These are phyloP conservation scores for Aethionema arabicum DNA, from an alignment of 345 rosid genomes.

Conservation along the genomic window DNA sequence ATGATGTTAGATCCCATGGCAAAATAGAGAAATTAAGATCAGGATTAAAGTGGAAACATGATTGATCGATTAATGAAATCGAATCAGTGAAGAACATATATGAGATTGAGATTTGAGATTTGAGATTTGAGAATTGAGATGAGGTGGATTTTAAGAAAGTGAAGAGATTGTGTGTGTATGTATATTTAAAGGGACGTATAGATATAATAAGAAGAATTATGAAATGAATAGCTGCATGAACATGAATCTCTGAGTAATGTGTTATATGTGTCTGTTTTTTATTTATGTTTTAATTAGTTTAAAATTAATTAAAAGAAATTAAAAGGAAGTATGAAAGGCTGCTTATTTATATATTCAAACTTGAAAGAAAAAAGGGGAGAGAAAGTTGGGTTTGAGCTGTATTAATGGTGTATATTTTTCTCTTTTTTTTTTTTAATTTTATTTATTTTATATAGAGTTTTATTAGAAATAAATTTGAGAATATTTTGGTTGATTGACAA, in stretches of 20 bases:
- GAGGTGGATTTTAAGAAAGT: background rate
- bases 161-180: background rate
- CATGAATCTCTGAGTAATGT: slow-evolving; percentile 31
- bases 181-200: background rate
- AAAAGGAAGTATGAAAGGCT: background rate
- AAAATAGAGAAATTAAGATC: slow-evolving; percentile 24
- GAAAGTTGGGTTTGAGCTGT: slow-evolving; percentile 39
- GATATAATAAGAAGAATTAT: too few relatives aligned
- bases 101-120: slow-evolving; percentile 14
- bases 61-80: slow-evolving; percentile 15
- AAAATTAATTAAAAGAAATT: too few relatives aligned
- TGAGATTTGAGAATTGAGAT: slow-evolving; percentile 13
- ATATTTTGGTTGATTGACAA: too few relatives aligned
- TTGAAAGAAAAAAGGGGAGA: slow-evolving; percentile 39
- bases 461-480: too few relatives aligned
- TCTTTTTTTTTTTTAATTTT: background rate
- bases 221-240: slow-evolving; percentile 32
- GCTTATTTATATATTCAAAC: slow-evolving; percentile 26
- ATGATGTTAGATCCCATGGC: slow-evolving; percentile 36
- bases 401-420: slow-evolving; percentile 31
- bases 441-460: background rate
- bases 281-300: too few relatives aligned
- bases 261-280: slow-evolving; percentile 12
- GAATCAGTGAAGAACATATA: slow-evolving; percentile 6
- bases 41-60: slow-evolving; percentile 28